Evolutionary conservation across 495 filamentous ascomycete species (phyloP).

Genomic region (Trichocladium uniseriatum): DNA sequence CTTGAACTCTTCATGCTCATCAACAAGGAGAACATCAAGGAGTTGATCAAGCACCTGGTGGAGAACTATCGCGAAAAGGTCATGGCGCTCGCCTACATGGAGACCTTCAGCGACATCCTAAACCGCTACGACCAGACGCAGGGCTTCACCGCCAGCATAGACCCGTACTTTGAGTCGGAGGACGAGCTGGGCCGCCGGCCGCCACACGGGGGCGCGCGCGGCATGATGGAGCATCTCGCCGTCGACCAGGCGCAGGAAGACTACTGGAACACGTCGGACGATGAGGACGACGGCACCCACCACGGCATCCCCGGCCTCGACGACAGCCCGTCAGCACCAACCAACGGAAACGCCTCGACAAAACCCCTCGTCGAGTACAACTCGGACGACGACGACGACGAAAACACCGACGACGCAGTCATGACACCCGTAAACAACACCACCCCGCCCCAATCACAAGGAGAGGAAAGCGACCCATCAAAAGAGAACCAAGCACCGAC

Average conservation of each 20-base stretch:
- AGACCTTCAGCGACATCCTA: slow-evolving; percentile 72
- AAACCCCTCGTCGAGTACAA: slow-evolving; percentile 86
- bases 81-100: slow-evolving; percentile 69
- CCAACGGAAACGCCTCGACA: slow-evolving; percentile 19
- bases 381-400: slow-evolving; percentile 69
- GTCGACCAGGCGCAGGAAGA: slow-evolving; percentile 83
- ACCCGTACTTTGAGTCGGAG: slow-evolving; percentile 44
- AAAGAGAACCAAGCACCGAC: slow-evolving; percentile 13
- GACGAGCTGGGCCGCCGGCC: slow-evolving; percentile 42
- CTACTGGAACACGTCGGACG: slow-evolving; percentile 90
- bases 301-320: background rate
- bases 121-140: slow-evolving; percentile 71
- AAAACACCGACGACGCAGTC: slow-evolving; percentile 44
- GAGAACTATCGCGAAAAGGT: slow-evolving; percentile 83
- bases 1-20: slow-evolving; percentile 92
- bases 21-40: slow-evolving; percentile 73
- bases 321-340: slow-evolving; percentile 15
- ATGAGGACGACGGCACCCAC: slow-evolving; percentile 56
- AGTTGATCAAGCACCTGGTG: slow-evolving; percentile 73
- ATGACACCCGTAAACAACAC: slow-evolving; percentile 28
- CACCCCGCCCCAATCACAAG: background rate
- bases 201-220: slow-evolving; percentile 51
- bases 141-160: slow-evolving; percentile 53
- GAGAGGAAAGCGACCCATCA: background rate
- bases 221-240: slow-evolving; percentile 53